Evolutionary conservation across 2,329 filamentous ascomycete genomes (phyloP), one percentile per base, ranked within the genome.

Genomic region (Aspergillus viridinutans): DNA sequence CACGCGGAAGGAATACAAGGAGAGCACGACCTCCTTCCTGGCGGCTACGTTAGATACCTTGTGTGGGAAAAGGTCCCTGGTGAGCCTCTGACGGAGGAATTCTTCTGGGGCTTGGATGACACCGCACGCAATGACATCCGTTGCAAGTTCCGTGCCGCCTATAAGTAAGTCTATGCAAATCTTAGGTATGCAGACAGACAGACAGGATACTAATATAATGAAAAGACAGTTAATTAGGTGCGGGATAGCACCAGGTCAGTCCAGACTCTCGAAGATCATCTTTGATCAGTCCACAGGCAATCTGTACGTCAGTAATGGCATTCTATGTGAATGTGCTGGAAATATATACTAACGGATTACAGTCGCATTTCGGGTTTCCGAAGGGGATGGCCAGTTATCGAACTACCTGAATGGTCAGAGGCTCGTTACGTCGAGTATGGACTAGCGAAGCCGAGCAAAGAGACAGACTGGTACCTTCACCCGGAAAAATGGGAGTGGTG

Each of bases 221-320:
- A 55, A 54, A 29, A 63, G 57, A 54, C 14, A 63, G 51, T 21
- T 63, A 40, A 25, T 58, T 10, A 21, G 55, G 55, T 62, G 60
- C 50, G 62, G 58, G 25, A 32, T 57, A 43, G 12, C 26, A 52
- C 55, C 55, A 58, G n/a, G 29, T 2, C 0, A 45, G 29, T 42
- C 52, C 12, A 58, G 56, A 43, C 56, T 57, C 48, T 64, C 62
- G 21, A 62, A 58, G 54, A 58, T 62, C 54, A 62, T 64, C 42
- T 62, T 50, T 56, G 58, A 62, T 56, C 49, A 59, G 57, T 51
- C 53, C 50, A 61, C 58, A 32, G 54, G 57, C 38, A 58, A 58
- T 49, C 20, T 64, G 56, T 61, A 59, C 42, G 59, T 58, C 28
- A 52, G 26, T 52, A 12, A 53, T 58, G 23, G 53, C 17, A 53